A percentile compares a stretch with the other conserved stretches of the same genome.
Evolutionary conservation across 345 rosid species (phyloP).

Genomic region (Rhodamnia argentea): DNA sequence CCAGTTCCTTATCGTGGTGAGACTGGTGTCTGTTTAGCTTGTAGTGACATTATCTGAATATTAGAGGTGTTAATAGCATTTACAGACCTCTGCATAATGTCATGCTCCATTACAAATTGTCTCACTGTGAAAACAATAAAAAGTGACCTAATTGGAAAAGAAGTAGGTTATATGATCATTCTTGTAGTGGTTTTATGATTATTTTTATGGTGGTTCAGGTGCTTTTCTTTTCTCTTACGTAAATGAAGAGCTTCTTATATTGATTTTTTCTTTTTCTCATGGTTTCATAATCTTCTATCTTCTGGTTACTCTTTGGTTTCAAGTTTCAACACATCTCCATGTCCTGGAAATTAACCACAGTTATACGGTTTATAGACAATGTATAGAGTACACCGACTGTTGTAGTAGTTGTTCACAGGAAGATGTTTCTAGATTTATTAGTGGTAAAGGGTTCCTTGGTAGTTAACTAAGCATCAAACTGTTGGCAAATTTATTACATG

Average conservation of each 20-base stretch:
- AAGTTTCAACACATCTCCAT: not conserved
- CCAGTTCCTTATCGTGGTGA: not conserved
- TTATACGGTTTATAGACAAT: not conserved
- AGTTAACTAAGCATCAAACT: not conserved
- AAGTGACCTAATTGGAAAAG: not conserved
- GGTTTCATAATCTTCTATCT: not conserved
- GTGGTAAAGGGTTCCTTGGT: not conserved
- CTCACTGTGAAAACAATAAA: not conserved
- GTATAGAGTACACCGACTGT: not conserved
- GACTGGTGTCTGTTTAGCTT: not conserved
- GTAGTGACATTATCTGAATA: not conserved
- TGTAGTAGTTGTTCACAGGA: not conserved
- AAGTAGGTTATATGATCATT: not conserved
- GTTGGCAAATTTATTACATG: not conserved
- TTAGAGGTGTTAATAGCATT: not conserved
- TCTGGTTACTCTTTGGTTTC: not conserved
- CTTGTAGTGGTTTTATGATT: not conserved
- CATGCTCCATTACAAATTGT: not conserved
- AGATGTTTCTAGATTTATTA: not conserved
- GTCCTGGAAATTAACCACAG: not conserved
- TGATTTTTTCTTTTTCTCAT: not conserved
- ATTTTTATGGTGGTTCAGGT: not conserved
- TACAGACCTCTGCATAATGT: not conserved
- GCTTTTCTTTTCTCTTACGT: not conserved
- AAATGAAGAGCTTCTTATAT: not conserved